Evolutionary conservation across 768 basidiomycete species (phyloP), one percentile per base, ranked within the genome.

Genomic region (Leccinum uliginosum): DNA sequence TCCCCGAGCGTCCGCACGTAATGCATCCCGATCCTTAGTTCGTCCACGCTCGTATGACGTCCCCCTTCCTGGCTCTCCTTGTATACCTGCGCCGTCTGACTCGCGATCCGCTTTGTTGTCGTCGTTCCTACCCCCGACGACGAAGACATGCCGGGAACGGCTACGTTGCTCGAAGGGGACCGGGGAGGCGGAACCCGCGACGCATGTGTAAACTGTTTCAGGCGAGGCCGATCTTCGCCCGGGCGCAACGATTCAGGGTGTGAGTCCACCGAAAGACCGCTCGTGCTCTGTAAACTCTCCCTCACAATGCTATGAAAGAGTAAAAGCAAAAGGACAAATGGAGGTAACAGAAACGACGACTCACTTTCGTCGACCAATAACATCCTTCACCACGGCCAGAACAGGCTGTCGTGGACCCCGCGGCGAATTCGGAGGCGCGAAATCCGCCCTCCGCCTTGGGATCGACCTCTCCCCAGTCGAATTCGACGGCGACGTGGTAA

Each of bases 131-230:
- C 40, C 40, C 19, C 40, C n/a, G 40, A 11, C 19, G 40, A 19
- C 40, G 19, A 43, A 12, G 40, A 19, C 7, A 5, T 19, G 21
- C 12, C 11, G 6, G 51, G 60, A 51, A 55, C 60, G 19, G 54
- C 62, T 8, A 57, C 57, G 23, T 62, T 71, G 52, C 51, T 58
- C 54, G 53, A 78, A 63, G 58, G 79, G 65, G 61, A 78, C 61
- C 60, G 78, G 76, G 86, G 84, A 2, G 82, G 76, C 19, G 87
- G 86, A 24, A 87, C 85, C 19, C 85, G 83, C 19, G 79, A 78
- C 15, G 84, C 83, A 59, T 81, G 82, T 7, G 84, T 87, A 66
- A 91, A 89, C 26, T 85, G 87, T 32, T 89, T 85, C 29, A 90
- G 70, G 30, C 86, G 80, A 32, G 87, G 85, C 14, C 80, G 79